phyloP scores from a whole-genome alignment of 768 basidiomycete genomes.

The Mycena rosella region DNA sequence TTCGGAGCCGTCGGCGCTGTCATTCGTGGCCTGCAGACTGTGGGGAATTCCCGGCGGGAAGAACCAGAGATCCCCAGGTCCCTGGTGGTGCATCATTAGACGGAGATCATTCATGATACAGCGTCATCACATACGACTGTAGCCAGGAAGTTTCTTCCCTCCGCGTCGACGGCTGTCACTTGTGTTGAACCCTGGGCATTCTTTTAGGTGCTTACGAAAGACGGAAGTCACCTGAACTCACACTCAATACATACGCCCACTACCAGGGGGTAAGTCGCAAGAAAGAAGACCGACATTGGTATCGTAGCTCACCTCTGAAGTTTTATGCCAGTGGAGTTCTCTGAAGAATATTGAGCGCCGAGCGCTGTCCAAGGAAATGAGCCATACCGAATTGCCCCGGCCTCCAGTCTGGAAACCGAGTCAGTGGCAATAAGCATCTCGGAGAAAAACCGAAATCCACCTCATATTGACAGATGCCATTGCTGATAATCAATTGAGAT shows the following conservation, averaged over 20 bases:
- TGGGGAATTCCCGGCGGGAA: conserved; percentile 70
- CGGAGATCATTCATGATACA: background rate
- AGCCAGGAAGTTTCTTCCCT: conserved; percentile 63
- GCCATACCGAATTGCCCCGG: conserved; percentile 62
- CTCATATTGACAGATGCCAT: conserved; percentile 68
- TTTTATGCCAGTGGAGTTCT: conserved; percentile 69
- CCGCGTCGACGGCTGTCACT: conserved; percentile 60
- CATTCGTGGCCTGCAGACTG: conserved; percentile 64
- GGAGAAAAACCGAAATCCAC: background rate
- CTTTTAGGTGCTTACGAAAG: background rate
- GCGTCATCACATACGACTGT: conserved; percentile 53
- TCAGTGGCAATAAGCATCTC: background rate
- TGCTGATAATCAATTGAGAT: conserved; percentile 31
- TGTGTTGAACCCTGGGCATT: conserved; percentile 58
- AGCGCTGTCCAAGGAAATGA: background rate
- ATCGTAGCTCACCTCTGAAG: conserved; percentile 52
- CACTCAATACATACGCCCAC: conserved; percentile 65
- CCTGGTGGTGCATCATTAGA: conserved; percentile 41
- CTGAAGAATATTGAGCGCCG: conserved; percentile 39
- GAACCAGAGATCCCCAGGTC: conserved; percentile 66
- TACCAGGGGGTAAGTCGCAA: conserved; percentile 37
- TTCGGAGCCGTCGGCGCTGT: conserved; percentile 61
- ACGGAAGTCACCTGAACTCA: conserved; percentile 4
- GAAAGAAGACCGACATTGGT: background rate
- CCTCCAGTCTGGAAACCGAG: conserved; percentile 45